Evolutionary conservation across 164 flowering plant species (phyloP), one percentile per base, ranked within the genome.

Genomic region (Vitis rotundifolia): DNA sequence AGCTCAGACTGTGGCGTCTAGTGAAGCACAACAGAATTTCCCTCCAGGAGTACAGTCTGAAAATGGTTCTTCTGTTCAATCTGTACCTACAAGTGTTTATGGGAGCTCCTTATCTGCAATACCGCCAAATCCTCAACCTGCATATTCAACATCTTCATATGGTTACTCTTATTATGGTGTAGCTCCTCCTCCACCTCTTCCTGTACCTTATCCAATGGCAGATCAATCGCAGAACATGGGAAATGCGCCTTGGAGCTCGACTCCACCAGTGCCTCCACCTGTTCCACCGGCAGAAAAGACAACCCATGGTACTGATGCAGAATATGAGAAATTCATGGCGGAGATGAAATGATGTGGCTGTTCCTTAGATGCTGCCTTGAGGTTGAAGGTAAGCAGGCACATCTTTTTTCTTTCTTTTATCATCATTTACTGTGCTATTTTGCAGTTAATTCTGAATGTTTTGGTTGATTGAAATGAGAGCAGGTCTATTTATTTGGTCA

Each of bases 321-420:
- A 91, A 70, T 91, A 94, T 77, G 97, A 91, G 85, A 91, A 91
- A 82, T 89, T 92, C 78, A 89, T 94, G 97, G 84, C 91, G 19
- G 94, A 91, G 80, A 87, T 92, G 95, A 91, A 90, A 78, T 92
- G 81, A 89, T 15, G 47, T 54, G 63, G 67, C 44, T 37, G 19
- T 44, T 29, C 49, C n/a, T 54, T 50, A 44, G 29, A 13, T 48
- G 13, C 14, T 53, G 3, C 22, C 11, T 73, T 54, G 19, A 29
- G 49, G 19, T 55, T 29, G 37, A 61, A 75, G 70, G 77, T 84
- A 84, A 81, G 61, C 61, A 19, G 16, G 29, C 11, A 7, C 49
- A 28, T 61, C 29, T 61, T 53, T 58, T 58, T 12, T 37, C 15
- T 53, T n/a, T 67, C 7, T 31, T 19, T 15, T 49, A 10, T 22